Base-by-base conservation (phyloP, 257 asterid species). In the Avicennia marina region DNA sequence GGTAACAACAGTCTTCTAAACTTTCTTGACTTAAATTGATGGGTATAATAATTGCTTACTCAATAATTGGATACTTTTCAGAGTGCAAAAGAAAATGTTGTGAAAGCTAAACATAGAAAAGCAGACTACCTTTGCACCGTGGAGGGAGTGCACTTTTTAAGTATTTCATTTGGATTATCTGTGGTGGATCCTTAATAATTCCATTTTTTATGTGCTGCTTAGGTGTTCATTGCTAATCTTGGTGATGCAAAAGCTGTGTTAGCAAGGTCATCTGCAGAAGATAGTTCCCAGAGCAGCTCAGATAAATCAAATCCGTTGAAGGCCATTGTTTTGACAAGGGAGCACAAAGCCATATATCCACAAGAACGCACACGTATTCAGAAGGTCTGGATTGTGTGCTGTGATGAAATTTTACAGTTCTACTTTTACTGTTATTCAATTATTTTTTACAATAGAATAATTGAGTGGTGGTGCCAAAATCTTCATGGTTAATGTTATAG, bases 171-270 rank as follows among this genome's bases (percentile, higher is more conserved):
- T 57, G 34, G 41, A 17, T 27, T 38, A 43, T 67, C 53, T 33
- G 1, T 29, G 33, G 24, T 54, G 63, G 20, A 31, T 51, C 56
- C 43, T 38, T 53, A 47, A 26, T 24, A 31, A 45, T 42, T 70
- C 19, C 48, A 15, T 33, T 20, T 25, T 51, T 38, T 25, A 47
- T 62, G 50, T 56, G 26, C 11, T 40, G 21, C 45, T 2, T 61
- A 89, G 97, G 95, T 89, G 53, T 86, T 90, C 77, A 81, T 90
- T 69, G 95, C 97, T 72, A 90, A 90, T 62, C 68, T 89, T 76
- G 95, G 97, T 19, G 94, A 86, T 73, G 95, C 95, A 10, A 86
- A 86, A 79, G 94, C 95, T 21, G 85, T 86, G 70, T 78, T 86
- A 33, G 97, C 95, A 45, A 82, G 97, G 48, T 79, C 91, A 72